Evolutionary conservation across 2,329 filamentous ascomycete genomes (phyloP).

Genomic region (Tympanopsis confertula): DNA sequence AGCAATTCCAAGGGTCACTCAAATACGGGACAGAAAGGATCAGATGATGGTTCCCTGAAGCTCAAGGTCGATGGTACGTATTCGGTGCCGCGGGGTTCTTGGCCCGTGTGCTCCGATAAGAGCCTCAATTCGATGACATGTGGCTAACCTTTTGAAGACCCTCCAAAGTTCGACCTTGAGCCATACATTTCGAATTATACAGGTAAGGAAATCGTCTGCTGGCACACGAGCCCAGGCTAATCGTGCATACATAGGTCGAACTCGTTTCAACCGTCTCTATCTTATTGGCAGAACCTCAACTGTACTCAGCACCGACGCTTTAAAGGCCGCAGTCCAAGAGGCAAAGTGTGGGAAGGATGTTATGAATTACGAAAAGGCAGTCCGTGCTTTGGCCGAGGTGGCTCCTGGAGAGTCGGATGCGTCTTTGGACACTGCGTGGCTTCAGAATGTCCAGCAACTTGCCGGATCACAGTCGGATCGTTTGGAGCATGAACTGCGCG

Average conservation of each 20-base stretch:
- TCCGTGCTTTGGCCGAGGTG: slow-evolving; percentile 49
- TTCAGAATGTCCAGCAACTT: slow-evolving; percentile 50
- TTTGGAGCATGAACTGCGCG: slow-evolving; percentile 76
- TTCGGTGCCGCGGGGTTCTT: too few species aligned
- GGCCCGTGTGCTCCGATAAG: too few species aligned
- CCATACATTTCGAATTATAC: slow-evolving; percentile 82
- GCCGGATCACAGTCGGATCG: slow-evolving; percentile 61
- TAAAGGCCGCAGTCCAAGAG: slow-evolving; percentile 65
- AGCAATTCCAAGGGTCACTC: too few species aligned
- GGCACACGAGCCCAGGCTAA: not conserved
- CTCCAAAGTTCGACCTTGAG: slow-evolving; percentile 83
- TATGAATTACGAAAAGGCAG: slow-evolving; percentile 56
- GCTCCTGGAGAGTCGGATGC: slow-evolving; percentile 60
- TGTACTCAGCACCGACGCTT: slow-evolving; percentile 65
- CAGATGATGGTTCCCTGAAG: too few species aligned
- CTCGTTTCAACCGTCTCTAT: slow-evolving; percentile 68
- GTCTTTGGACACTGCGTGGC: slow-evolving; percentile 60
- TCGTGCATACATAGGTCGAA: slow-evolving; percentile 46
- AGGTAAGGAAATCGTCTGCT: slow-evolving; percentile 34
- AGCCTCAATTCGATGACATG: too few species aligned
- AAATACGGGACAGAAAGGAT: too few species aligned
- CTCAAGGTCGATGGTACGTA: too few species aligned
- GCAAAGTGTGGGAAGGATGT: slow-evolving; percentile 69
- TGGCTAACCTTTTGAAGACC: slow-evolving; percentile 33
- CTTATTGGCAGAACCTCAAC: slow-evolving; percentile 72